Base-by-base conservation (phyloP, 129 eudicot genomes). In the Flaveria brownii region DNA sequence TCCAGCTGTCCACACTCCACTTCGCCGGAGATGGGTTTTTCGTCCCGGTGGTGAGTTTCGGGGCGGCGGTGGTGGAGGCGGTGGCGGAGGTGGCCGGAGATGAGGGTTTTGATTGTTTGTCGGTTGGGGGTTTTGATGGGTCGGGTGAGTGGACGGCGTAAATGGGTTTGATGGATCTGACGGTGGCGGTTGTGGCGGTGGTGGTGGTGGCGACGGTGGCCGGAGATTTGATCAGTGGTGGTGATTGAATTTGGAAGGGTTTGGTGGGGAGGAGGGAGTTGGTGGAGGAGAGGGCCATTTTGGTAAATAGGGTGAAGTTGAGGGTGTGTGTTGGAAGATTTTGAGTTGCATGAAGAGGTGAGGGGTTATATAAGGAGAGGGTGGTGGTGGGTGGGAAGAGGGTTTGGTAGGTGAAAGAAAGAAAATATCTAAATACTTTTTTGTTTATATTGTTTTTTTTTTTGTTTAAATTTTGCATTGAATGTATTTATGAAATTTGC, bases 1-100 rank as follows among this genome's bases (percentile, higher is more conserved):
- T 93, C 98, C 97, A 93, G 85, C 91, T 85, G 12, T 90, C 95
- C 4, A 87, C 26, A 4, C 78, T 45, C 98, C 98, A 93, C 80
- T 84, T 84, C 22, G 69, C n/a, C 22, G 45, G 45, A 61, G 15
- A 1, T 22, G 41, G 42, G 42, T 30, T 61, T 59, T 59, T 55
- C 30, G 70, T 85, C 14, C 70, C 68, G 13, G 82, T 74, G 41
- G 78, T 63, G 28, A 78, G 18, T 42, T 71, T 79, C 41, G 74
- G 80, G 0, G 88, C 63, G 41, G 23, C 28, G 23, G 87, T 20
- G 71, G 95, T 49, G 9, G 88, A 6, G 33, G 89, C 33, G 42
- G 89, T 75, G 46, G 77, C 69, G 85, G 83, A 41, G 77, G 84
- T 41, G 73, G 87, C 74, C 54, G 85, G 79, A 41, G 86, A 57